Base-by-base conservation (phyloP, 129 eudicot genomes). In the Smallanthus sonchifolius region DNA sequence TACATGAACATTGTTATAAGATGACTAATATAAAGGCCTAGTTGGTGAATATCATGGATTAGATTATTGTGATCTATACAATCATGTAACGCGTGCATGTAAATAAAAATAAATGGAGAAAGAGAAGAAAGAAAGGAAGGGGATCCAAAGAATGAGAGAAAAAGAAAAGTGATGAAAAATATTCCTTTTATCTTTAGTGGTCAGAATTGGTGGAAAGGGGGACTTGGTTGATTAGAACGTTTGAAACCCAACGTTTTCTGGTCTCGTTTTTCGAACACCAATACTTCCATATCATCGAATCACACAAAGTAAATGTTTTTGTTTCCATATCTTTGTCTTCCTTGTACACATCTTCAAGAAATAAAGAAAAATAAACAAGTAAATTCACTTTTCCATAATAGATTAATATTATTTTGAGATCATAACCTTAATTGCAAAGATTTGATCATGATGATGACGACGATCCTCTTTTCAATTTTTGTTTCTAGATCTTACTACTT, bases 221-320 rank as follows among this genome's bases (percentile, higher is more conserved):
- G 48, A 72, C 45, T 72, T 65, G 66, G 63, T 78, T 83, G 93
- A 90, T 80, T 75, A 86, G 45, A 85, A 85, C 91, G 73, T 78
- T 71, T 85, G 82, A 82, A 85, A 77, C 90, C 72, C 73, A 60
- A 75, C 76, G 49, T 20, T 54, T 64, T 79, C 49, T 37, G 24
- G 47, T 79, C 48, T 40, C 8, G 49, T 20, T 52, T 64, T 79
- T 61, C 45, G 65, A 70, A 61, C 68, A 54, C 73, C 70, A 59
- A 68, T 65, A 84, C 84, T 87, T 82, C 84, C 81, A 82, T 87
- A 80, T 87, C 86, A 87, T 82, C 75, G 87, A 82, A 74, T 62
- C 75, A 69, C 77, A 24, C 83, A 75, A 79, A 70, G 15, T 24
- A 78, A 32, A 51, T 43, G 52, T 70, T 71, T 55, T 85, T 84